Percentiles rank a stretch among this genome's conserved stretches.
These are phyloP conservation scores for Dittrichia graveolens DNA, from an alignment of 129 eudicot species.

Conservation along the genomic window DNA sequence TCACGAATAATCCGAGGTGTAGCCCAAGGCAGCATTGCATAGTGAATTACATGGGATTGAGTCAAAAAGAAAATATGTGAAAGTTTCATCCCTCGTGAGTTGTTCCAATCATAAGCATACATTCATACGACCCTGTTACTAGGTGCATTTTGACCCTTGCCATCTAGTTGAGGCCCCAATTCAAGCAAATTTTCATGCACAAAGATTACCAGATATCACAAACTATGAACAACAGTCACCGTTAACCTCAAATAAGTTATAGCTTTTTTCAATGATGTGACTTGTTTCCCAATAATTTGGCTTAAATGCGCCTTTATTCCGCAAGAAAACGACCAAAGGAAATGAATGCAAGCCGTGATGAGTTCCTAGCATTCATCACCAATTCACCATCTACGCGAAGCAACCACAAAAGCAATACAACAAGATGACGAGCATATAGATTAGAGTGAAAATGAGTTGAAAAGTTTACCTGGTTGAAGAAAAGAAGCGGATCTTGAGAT, in stretches of 20 bases:
- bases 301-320: conserved; percentile 2
- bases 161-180: neutral
- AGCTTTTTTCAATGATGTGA: neutral
- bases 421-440: conserved; percentile 9
- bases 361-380: conserved; percentile 2
- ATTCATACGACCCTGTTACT: too few relatives aligned
- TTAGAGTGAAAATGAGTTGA: conserved; percentile 5
- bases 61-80: too few relatives aligned
- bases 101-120: too few relatives aligned
- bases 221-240: neutral
- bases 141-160: too few relatives aligned
- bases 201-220: neutral
- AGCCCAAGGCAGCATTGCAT: too few relatives aligned
- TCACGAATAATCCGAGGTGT: too few relatives aligned
- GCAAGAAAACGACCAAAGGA: neutral
- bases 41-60: too few relatives aligned
- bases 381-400: neutral
- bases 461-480: conserved; percentile 28
- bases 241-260: neutral
- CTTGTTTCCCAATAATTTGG: neutral
- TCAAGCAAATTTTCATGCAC: neutral
- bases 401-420: neutral
- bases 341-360: neutral
- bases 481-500: conserved; percentile 31
- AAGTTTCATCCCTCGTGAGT: too few relatives aligned